Conservation (phyloP, 2,329 filamentous ascomycete genomes). For the Aspergillus pseudonomiae region DNA sequence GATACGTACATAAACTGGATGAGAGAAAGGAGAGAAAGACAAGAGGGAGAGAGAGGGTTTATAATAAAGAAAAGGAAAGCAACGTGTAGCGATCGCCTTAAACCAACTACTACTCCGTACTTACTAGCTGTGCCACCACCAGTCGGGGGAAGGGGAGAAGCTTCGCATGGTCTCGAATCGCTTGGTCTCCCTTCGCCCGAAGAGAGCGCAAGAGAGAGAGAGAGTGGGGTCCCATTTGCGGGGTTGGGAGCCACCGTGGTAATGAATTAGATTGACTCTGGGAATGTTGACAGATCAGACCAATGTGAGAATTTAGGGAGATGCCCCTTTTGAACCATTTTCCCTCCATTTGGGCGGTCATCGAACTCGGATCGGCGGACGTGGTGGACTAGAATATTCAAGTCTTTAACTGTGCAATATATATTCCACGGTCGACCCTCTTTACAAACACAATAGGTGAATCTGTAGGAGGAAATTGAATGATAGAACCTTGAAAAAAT, state of each 20-base stretch:
- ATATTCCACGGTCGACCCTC: too few relatives aligned
- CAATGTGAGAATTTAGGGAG: not conserved
- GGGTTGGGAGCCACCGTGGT: not conserved
- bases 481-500: too few relatives aligned
- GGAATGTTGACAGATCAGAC: not conserved
- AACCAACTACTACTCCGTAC: not conserved
- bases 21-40: not conserved
- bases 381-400: not conserved
- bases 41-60: not conserved
- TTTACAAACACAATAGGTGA: too few relatives aligned
- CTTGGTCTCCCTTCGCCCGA: slow-evolving; percentile 8
- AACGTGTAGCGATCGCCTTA: not conserved
- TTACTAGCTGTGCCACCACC: not conserved
- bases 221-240: not conserved
- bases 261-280: not conserved
- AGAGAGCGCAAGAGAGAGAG: not conserved
- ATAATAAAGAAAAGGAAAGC: not conserved
- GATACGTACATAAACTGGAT: not conserved
- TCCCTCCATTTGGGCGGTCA: not conserved
- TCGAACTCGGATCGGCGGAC: not conserved
- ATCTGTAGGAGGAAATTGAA: too few relatives aligned
- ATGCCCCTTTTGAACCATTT: not conserved
- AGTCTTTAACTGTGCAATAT: not conserved
- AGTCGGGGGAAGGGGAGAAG: not conserved
- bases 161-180: not conserved